phyloP scores from a whole-genome alignment of 306 rosid species.

The Gillenia trifoliata region DNA sequence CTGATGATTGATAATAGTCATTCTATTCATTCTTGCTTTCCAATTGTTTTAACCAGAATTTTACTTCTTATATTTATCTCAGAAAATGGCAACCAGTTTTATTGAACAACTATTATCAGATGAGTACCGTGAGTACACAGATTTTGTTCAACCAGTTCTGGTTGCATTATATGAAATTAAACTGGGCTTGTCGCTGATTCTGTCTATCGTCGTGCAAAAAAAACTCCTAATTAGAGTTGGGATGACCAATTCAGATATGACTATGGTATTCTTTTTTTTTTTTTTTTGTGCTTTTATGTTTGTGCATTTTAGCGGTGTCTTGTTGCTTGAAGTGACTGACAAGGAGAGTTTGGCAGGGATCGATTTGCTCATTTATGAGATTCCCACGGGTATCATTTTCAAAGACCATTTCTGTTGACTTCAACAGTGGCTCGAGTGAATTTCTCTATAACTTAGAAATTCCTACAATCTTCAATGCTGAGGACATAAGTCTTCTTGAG shows the following conservation, averaged over 20 bases:
- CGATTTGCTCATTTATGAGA: constrained; percentile 59
- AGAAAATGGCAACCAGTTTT: constrained; percentile 67
- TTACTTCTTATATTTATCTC: constrained; percentile 16
- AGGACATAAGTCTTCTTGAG: constrained; percentile 45
- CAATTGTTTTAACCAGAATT: neutral
- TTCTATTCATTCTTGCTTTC: neutral
- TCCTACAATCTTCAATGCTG: constrained; percentile 34
- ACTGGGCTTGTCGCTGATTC: constrained; percentile 65
- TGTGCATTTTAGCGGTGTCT: constrained; percentile 8
- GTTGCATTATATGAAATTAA: constrained; percentile 90
- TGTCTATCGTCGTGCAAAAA: constrained; percentile 42
- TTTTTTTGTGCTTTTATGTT: neutral
- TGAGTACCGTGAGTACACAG: constrained; percentile 45
- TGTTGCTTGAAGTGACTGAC: constrained; percentile 21
- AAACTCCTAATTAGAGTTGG: constrained; percentile 31
- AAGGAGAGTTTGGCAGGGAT: constrained; percentile 47
- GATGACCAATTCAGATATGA: constrained; percentile 27
- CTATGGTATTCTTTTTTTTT: constrained; percentile 42
- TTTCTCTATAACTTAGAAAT: constrained; percentile 35
- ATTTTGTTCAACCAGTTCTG: constrained; percentile 83
- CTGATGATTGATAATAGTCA: neutral
- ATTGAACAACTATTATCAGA: constrained; percentile 43
- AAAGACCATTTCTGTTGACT: constrained; percentile 37
- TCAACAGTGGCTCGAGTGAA: constrained; percentile 23
- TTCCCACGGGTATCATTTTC: constrained; percentile 58